Evolutionary conservation across 1,284 basidiomycete genomes (phyloP).

Genomic region (Agaricales sp.): DNA sequence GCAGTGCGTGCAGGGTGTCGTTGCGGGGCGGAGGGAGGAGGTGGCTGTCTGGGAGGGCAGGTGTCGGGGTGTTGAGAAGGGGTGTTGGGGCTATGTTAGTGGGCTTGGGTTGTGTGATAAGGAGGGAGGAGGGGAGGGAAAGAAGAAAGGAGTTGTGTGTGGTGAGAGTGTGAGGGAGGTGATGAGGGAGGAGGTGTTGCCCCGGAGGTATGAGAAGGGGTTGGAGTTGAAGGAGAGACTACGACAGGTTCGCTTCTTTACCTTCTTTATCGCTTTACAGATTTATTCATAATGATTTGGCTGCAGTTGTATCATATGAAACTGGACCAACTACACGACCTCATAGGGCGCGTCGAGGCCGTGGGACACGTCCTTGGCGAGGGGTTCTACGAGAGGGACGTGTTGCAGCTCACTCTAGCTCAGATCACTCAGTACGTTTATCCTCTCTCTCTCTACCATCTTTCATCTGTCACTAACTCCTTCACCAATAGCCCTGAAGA

Average conservation of each 20-base stretch:
- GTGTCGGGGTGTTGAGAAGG: conserved; percentile 51
- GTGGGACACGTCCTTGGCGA: conserved; percentile 52
- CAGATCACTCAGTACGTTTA: neutral
- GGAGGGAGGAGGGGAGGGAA: conserved; percentile 45
- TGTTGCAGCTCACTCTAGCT: conserved; percentile 36
- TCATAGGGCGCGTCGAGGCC: conserved; percentile 49
- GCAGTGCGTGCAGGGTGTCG: conserved; percentile 58
- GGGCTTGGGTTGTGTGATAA: conserved; percentile 65
- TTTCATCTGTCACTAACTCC: too few species aligned
- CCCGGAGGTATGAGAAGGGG: conserved; percentile 54
- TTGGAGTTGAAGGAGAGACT: conserved; percentile 63
- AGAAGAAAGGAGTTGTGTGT: conserved; percentile 54
- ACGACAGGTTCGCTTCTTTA: conserved; percentile 44
- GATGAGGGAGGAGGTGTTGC: conserved; percentile 47
- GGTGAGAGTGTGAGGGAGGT: conserved; percentile 49
- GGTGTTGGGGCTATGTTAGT: conserved; percentile 51
- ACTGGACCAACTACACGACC: conserved; percentile 59
- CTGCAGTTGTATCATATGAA: conserved; percentile 66
- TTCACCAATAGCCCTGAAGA: too few species aligned
- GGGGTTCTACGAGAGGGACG: conserved; percentile 48
- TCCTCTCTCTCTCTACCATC: too few species aligned
- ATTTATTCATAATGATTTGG: conserved; percentile 1
- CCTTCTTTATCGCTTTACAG: conserved; percentile 2
- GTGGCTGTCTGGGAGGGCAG: conserved; percentile 60
- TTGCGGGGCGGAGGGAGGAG: conserved; percentile 53